Base-by-base conservation (phyloP, 176 grass and related monocot species). In the Musa schizocarpa region DNA sequence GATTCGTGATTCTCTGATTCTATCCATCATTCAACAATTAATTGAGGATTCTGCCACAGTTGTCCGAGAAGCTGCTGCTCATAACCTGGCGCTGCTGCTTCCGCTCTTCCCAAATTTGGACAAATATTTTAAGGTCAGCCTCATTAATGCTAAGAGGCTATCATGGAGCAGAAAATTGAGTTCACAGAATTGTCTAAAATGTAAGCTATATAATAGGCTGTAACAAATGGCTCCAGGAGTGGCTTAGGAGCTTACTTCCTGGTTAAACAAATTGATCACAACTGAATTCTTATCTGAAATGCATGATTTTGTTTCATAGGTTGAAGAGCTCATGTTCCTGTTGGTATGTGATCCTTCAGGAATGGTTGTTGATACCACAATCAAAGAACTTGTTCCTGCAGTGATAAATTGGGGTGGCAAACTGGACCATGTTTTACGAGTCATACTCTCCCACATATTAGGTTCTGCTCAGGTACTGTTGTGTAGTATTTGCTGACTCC, bases 1-100 rank as follows among this genome's bases (percentile, higher is more conserved):
- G 84, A 98, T 91, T 77, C 81, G 94, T 19, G 94, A 98, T 85
- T 98, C 94, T 68, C 90, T 98, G 29, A 98, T 98, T 71, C 85
- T 98, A 72, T 98, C 94, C 67, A 98, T 98, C 64, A 86, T 98
- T 69, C 94, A 98, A 83, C 94, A 98, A 87, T 86, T 98, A 65
- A 73, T 98, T 48, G 90, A 98, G 83, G 94, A 98, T 79, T 77
- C 90, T 73, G 94, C 94, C 58, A 87, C 86, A 13, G 84, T 98
- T 81, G 94, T 98, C 66, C 89, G 94, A 78, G 90, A 98, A 81
- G 90, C 90, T 80, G 88, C 94, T 57, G 89, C 90, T 53, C 90
- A 87, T 84, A 98, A 98, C 65, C 80, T 98, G 69, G 84, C 94
- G 68, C 80, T 98, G 74, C 82, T 98, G 78, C 90, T 98, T 77